Evolutionary conservation across 805 yeast genomes (phyloP), one percentile per base, ranked within the genome.

Genomic region (Metschnikowia rubicola): DNA sequence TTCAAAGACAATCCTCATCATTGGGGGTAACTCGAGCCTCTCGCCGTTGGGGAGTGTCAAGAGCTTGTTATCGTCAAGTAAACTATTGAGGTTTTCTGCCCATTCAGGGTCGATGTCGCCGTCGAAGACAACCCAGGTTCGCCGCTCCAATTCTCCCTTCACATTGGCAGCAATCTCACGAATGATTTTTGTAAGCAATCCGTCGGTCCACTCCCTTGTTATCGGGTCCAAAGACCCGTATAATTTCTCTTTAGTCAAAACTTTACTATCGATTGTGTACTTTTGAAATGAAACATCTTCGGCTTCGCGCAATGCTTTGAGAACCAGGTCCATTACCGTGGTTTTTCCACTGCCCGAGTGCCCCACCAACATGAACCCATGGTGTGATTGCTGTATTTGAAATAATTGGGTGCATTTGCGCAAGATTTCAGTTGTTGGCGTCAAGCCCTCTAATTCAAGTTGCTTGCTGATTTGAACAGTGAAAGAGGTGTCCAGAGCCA

Each of bases 81-180:
- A 94, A 68, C 96, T 86, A 67, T 92, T 92, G 53, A 92, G 69
- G 46, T 86, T 85, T 58, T 92, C 98, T 1, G 88, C 88, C 96
- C 97, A 92, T 35, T 80, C 83, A 0, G 98, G 97, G 60, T 92
- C 97, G 32, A 92, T 79, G 56, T 89, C 96, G 35, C 97, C 95
- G 65, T 92, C 97, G 60, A 92, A 86, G 0, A 91, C 75, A 48
- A 92, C 75, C 94, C 96, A 90, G 12, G 82, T 74, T 3, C 73
- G 63, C 48, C 77, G 80, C 2, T 67, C 52, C 8, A 61, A 55
- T 51, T 86, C 91, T 1, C 88, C 89, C 37, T 86, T 68, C 12
- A 77, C 54, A 51, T 83, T 83, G 3, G 74, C 77, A 3, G 63
- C 64, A 0, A 85, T 74, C 43, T 70, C 72, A 52, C 98, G 70